Base-by-base conservation (phyloP, 108 stramenopile species). In the Fragilariopsis cylindrus region DNA sequence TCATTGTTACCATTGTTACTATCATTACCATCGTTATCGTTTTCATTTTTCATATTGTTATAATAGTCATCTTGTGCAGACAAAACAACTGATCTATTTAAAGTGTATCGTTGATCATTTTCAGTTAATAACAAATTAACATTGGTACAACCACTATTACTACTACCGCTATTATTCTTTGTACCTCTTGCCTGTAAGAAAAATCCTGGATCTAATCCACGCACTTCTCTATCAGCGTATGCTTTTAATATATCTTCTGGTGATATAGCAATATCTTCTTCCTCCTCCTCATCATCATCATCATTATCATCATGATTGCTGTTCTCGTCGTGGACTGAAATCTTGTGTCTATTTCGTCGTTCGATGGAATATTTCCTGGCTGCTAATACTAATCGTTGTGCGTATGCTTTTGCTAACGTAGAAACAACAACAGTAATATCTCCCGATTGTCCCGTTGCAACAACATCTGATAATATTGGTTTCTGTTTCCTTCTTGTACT, bases 181-280 rank as follows among this genome's bases (percentile, higher is more conserved):
- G 19, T 30, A 40, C 19, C 58, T 44, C 44, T 21, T 53, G 78
- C 55, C 45, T 82, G 64, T 74, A 90, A 73, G 73, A 87, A 93
- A 79, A 93, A 91, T 15, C 90, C 90, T 57, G 92, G 92, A 82
- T 93, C 92, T 57, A 89, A 58, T 3, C 92, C 92, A 48, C 85
- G 86, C 30, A 65, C 69, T 45, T 66, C 70, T 18, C 90, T 89
- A 52, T 84, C 60, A 48, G 83, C 56, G 49, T 82, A 78, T 19
- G 89, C 92, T 50, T 80, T 63, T 40, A 85, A 48, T 41, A 91
- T 71, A 70, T 91, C 85, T 49, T 80, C 77, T 2, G 90, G 89
- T 44, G 68, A 62, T n/a, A 90, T 63, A 40, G 89, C 78, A 21
- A 65, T 8, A 55, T 63, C 46, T 7, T 50, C 6, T 4, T 69